Evolutionary conservation across 2,329 filamentous ascomycete genomes (phyloP).

Genomic region (Epichloe uncinata): DNA sequence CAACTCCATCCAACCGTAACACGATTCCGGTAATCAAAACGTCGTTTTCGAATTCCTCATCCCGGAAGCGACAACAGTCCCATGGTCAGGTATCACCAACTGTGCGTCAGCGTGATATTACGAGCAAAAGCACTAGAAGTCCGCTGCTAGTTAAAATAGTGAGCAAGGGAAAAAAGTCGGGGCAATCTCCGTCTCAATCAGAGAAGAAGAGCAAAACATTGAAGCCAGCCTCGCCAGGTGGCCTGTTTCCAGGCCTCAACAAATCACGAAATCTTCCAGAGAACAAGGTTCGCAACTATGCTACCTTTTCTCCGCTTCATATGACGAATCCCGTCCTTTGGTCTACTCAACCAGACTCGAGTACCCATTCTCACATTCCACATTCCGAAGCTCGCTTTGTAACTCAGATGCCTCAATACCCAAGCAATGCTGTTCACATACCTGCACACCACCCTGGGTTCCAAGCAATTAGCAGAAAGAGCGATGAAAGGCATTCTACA

Average conservation of each 20-base stretch:
- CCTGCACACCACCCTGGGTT: background rate
- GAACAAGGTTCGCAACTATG: background rate
- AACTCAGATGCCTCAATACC: background rate
- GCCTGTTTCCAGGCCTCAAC: background rate
- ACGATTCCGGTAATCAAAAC: background rate
- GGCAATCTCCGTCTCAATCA: background rate
- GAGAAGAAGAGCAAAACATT: background rate
- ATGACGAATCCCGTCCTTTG: background rate
- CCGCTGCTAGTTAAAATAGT: background rate
- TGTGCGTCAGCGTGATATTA: background rate
- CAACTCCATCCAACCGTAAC: background rate
- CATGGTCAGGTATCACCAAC: background rate
- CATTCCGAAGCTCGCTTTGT: background rate
- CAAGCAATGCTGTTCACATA: background rate
- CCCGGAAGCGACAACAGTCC: constrained; percentile 1
- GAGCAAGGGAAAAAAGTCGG: background rate
- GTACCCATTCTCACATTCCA: background rate
- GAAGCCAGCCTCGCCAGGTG: background rate
- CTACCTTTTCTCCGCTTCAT: background rate
- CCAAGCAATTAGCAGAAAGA: background rate
- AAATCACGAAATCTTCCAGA: background rate
- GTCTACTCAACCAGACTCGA: background rate
- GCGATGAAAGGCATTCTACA: background rate
- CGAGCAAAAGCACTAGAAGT: background rate
- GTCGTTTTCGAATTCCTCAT: background rate